A percentile compares a stretch with the other conserved stretches of the same genome.
Conservation (phyloP, 768 basidiomycete genomes). For the Leccinum sublutescens region DNA sequence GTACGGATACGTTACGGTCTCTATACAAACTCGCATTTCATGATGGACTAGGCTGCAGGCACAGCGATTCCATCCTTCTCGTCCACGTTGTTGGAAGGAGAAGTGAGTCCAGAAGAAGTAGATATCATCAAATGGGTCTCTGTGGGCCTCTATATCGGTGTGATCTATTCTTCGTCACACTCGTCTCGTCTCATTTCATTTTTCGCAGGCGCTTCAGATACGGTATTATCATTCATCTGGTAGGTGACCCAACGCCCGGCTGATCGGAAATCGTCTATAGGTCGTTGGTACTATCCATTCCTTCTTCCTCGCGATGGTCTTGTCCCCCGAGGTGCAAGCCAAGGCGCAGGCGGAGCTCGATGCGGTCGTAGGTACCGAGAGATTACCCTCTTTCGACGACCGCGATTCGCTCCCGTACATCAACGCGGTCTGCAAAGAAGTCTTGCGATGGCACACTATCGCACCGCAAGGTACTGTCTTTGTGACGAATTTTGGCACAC, state of each 20-base stretch:
- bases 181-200: not conserved
- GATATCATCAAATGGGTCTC: constrained; percentile 23
- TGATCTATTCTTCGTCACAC: not conserved
- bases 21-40: not conserved
- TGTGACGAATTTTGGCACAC: not conserved
- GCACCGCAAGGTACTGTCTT: constrained; percentile 19
- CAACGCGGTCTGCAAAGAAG: constrained; percentile 26
- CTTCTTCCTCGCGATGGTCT: constrained; percentile 26
- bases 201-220: not conserved
- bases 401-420: constrained; percentile 25
- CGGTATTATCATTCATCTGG: not conserved
- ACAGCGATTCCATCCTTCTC: constrained; percentile 22
- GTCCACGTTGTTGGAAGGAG: constrained; percentile 12
- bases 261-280: not conserved
- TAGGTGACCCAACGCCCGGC: not conserved
- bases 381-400: constrained; percentile 23
- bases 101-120: constrained; percentile 16
- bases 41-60: constrained; percentile 12
- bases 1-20: constrained; percentile 24
- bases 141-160: constrained; percentile 8
- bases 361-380: constrained; percentile 19
- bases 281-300: constrained; percentile 14
- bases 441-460: constrained; percentile 24
- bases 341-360: constrained; percentile 28
- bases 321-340: constrained; percentile 25